Base-by-base conservation (phyloP, 257 asterid species). In the Ilex aquifolium region DNA sequence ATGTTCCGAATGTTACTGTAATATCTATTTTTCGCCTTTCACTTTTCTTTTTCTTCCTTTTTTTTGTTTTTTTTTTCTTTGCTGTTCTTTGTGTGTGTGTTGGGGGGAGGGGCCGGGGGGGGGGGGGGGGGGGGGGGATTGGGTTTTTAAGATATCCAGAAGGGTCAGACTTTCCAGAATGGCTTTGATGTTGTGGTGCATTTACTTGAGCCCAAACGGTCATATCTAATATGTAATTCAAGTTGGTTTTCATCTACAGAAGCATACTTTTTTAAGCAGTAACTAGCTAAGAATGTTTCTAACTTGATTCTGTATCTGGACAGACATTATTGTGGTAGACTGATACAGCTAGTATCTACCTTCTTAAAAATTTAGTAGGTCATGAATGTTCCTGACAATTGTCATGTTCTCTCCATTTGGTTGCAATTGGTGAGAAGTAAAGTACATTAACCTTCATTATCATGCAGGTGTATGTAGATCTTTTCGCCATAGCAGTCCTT, bases 381-480 rank as follows among this genome's bases (percentile, higher is more conserved):
- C 42, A 36, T 46, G 52, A 11, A 46, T 10, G 52, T 46, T 14
- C n/a, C 52, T 14, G n/a, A 46, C 52, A 46, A 46, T 14, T 46
- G 52, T 46, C n/a, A 14, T 5, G 52, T 10, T 46, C 14, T 46
- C n/a, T 46, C n/a, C 3, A 10, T 14, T 46, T 46, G 6, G 13
- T 46, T 46, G 13, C 52, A 46, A 11, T 46, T 46, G 52, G 30
- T 53, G 2, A 15, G 27, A 4, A 11, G 48, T 42, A 2, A 21
- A 17, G 30, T 15, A 53, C 27, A n/a, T 3, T n/a, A 15, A 49
- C 17, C 11, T 6, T 53, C 62, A 44, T 62, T 57, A 40, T 68
- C 71, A 76, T 75, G 77, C 89, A 92, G 99, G 87, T 92, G 64
- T 89, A 89, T 57, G 90, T 87, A 56, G 97, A 83, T 78, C 82